A percentile compares a stretch with the other conserved stretches of the same genome.
These are phyloP conservation scores for Meripilus lineatus DNA, from an alignment of 1,284 basidiomycete genomes.

Conservation along the genomic window DNA sequence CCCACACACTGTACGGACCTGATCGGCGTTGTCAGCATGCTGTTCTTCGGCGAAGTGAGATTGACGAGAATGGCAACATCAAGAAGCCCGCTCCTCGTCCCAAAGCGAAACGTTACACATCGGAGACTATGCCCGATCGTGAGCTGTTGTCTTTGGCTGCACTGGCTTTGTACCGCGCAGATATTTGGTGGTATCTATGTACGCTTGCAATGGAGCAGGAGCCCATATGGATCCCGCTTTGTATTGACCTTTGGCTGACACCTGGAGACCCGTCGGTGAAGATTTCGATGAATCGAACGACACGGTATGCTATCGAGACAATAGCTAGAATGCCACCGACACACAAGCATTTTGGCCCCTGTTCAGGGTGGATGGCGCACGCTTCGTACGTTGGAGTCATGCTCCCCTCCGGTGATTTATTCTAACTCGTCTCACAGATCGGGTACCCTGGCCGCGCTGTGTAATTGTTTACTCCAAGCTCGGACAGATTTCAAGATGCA, in stretches of 20 bases:
- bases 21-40: slow-evolving; percentile 13
- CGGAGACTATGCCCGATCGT: slow-evolving; percentile 56
- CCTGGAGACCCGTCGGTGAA: slow-evolving; percentile 62
- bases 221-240: slow-evolving; percentile 40
- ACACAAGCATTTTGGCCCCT: slow-evolving; percentile 29
- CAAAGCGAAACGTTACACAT: slow-evolving; percentile 49
- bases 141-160: slow-evolving; percentile 65
- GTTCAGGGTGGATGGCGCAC: slow-evolving; percentile 32
- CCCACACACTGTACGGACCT: not conserved
- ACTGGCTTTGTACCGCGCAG: slow-evolving; percentile 61
- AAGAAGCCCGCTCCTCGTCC: slow-evolving; percentile 54
- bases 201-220: slow-evolving; percentile 30
- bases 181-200: slow-evolving; percentile 46
- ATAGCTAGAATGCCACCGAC: slow-evolving; percentile 38
- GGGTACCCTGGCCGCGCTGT: slow-evolving; percentile 49
- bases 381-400: too few relatives aligned
- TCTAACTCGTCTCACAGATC: slow-evolving; percentile 37
- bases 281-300: slow-evolving; percentile 46
- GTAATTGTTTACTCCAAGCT: slow-evolving; percentile 50
- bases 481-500: slow-evolving; percentile 58
- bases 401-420: too few relatives aligned
- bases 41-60: slow-evolving; percentile 51
- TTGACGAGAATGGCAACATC: slow-evolving; percentile 50
- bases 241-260: slow-evolving; percentile 53
- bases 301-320: slow-evolving; percentile 41